A percentile compares a stretch with the other conserved stretches of the same genome.
These are phyloP conservation scores for Prunus salicina DNA, from an alignment of 306 rosid genomes.

Conservation along the genomic window DNA sequence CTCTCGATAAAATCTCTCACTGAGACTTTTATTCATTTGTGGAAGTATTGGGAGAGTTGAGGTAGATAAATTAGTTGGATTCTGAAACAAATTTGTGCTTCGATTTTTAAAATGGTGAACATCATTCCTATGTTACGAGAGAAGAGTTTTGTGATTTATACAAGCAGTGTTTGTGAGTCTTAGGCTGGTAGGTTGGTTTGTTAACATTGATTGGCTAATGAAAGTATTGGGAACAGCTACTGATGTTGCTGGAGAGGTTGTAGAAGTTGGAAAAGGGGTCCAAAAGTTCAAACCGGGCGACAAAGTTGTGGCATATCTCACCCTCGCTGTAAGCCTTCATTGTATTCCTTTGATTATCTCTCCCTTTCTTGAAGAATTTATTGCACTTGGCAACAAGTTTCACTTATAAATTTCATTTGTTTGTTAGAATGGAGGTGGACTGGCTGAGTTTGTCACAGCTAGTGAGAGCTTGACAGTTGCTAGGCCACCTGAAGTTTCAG, in stretches of 20 bases:
- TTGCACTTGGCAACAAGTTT: not conserved
- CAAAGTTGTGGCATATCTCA: conserved; percentile 52
- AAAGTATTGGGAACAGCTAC: conserved; percentile 36
- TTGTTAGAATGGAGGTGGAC: conserved; percentile 67
- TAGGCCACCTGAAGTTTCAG: conserved; percentile 51
- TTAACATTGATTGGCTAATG: not conserved
- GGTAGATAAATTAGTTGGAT: not conserved
- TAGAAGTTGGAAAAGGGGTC: conserved; percentile 56
- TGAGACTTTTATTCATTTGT: not conserved
- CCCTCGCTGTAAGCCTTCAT: conserved; percentile 32
- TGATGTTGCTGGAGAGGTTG: conserved; percentile 71
- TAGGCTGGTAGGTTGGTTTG: not conserved
- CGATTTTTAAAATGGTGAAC: not conserved
- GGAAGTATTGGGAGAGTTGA: not conserved
- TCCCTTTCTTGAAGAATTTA: not conserved
- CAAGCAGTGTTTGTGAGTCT: not conserved
- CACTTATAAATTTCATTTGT: not conserved
- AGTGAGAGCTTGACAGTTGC: conserved; percentile 45
- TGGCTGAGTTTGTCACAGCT: conserved; percentile 58
- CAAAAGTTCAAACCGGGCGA: conserved; percentile 56
- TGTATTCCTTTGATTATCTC: not conserved
- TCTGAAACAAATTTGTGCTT: not conserved
- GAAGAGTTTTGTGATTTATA: not conserved
- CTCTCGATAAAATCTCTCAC: not conserved
- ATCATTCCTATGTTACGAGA: not conserved